Evolutionary conservation across 208 protist species (phyloP).

Genomic region (Trypanosoma theileri): DNA sequence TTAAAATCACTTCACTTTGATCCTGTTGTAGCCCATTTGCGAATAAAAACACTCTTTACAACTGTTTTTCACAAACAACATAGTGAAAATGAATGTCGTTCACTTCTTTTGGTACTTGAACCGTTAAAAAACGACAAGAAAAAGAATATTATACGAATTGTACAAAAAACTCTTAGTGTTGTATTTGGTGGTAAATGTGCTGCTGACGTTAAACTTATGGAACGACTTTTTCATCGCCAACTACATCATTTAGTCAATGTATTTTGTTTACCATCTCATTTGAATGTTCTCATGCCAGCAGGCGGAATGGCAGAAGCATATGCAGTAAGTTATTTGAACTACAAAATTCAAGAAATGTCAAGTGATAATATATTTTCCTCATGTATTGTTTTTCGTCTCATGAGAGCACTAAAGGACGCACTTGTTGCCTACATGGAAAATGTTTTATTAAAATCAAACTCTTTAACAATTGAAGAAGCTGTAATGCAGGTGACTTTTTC

Average conservation of each 20-base stretch:
- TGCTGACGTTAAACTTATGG: slow-evolving; percentile 7
- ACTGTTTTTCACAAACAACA: background rate
- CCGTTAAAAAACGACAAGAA: background rate
- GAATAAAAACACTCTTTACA: slow-evolving; percentile 8
- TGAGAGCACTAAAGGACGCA: slow-evolving; percentile 15
- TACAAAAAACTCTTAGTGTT: slow-evolving; percentile 16
- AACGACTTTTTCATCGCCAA: slow-evolving; percentile 22
- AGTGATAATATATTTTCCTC: background rate
- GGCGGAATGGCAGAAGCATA: slow-evolving; percentile 22
- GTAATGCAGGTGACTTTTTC: slow-evolving; percentile 15
- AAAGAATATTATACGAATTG: background rate
- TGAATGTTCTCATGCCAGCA: slow-evolving; percentile 22
- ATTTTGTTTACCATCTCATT: slow-evolving; percentile 13
- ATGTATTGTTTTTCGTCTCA: slow-evolving; percentile 15
- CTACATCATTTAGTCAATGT: slow-evolving; percentile 33
- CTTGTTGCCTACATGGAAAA: slow-evolving; percentile 23
- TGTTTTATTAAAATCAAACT: slow-evolving; percentile 16
- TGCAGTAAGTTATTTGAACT: slow-evolving; percentile 18
- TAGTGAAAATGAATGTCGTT: slow-evolving; percentile 2
- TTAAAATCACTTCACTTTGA: slow-evolving; percentile 1
- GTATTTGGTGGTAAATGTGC: slow-evolving; percentile 29
- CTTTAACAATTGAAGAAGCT: slow-evolving; percentile 19
- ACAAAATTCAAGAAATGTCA: slow-evolving; percentile 14
- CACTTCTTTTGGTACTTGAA: slow-evolving; percentile 17
- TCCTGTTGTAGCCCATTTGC: background rate